Evolutionary conservation across 1,284 basidiomycete species (phyloP).

Genomic region (Omphalotus olearius): DNA sequence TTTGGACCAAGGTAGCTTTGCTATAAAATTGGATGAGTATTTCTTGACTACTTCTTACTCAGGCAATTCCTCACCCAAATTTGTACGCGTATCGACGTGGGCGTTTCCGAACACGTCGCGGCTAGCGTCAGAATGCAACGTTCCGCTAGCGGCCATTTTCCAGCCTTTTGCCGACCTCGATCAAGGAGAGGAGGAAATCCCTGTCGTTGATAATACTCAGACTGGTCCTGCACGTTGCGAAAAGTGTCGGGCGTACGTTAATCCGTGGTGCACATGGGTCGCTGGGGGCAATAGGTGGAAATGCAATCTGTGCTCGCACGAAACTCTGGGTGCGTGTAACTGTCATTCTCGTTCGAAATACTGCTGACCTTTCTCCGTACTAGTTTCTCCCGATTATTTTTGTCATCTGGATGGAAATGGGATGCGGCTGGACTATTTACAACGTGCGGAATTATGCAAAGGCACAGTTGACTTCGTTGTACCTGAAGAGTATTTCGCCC

Average conservation of each 20-base stretch:
- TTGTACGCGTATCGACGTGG: constrained; percentile 84
- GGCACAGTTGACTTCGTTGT: constrained; percentile 94
- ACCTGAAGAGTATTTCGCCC: constrained; percentile 85
- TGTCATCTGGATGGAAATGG: constrained; percentile 81
- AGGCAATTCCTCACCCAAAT: constrained; percentile 83
- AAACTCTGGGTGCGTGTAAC: constrained; percentile 68
- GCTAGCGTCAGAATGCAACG: constrained; percentile 76
- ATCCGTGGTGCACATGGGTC: constrained; percentile 90
- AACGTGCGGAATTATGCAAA: constrained; percentile 84
- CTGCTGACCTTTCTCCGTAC: neutral
- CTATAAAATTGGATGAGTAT: neutral
- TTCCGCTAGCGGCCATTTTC: constrained; percentile 83
- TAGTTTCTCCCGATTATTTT: constrained; percentile 84
- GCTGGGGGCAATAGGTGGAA: constrained; percentile 86
- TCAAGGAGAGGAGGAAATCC: constrained; percentile 79
- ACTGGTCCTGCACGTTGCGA: constrained; percentile 84
- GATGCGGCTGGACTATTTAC: constrained; percentile 77
- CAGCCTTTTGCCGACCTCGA: constrained; percentile 89
- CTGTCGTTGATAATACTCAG: constrained; percentile 65
- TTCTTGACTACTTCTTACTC: neutral
- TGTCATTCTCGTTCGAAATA: constrained; percentile 10
- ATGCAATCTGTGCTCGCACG: constrained; percentile 87
- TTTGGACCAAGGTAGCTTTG: constrained; percentile 82
- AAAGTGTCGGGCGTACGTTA: constrained; percentile 89
- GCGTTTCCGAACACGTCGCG: constrained; percentile 81